Evolutionary conservation across 257 asterid species (phyloP), one percentile per base, ranked within the genome.

Genomic region (Marsdenia floribunda): DNA sequence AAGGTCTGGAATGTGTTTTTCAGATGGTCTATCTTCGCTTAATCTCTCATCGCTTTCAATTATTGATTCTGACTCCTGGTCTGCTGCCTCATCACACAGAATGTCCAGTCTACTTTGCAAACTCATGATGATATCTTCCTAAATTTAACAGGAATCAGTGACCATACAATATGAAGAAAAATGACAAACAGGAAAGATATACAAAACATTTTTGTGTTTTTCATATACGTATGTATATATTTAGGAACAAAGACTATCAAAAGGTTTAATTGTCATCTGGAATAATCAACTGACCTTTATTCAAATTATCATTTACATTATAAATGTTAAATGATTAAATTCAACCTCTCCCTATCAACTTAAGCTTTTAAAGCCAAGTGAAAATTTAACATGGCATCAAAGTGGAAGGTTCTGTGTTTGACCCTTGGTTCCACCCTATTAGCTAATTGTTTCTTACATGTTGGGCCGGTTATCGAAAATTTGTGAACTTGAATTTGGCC

Each of bases 81-180:
- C 98, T 40, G 90, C 98, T 40, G 90, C 94, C 71, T 90, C 99
- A 76, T 92, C 99, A 80, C 86, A 85, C 76, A 95, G 79, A 67
- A 90, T 83, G 70, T 89, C 98, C 85, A 95, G 80, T 83, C 99
- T 90, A 82, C 97, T 90, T 58, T 71, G 88, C 86, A 95, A 82
- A 81, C 99, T 95, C 89, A 78, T 75, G 75, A 87, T 85, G 74
- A 95, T 89, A 86, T 95, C 99, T 81, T 87, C 98, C 99, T 95
- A 71, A 79, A 73, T 77, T 82, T 65, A 77, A 7, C 53, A 81
- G 73, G 38, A n/a, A 74, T 40, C 73, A 60, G 72, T 63, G 79
- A 78, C 82, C 75, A 79, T 3, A 8, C 53, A 8, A 70, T 63
- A 18, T 49, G 47, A 77, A 60, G 64, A 70, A 74, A 49, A 19